phyloP scores from a whole-genome alignment of 1,284 basidiomycete genomes.

The Calocybe gambosa region DNA sequence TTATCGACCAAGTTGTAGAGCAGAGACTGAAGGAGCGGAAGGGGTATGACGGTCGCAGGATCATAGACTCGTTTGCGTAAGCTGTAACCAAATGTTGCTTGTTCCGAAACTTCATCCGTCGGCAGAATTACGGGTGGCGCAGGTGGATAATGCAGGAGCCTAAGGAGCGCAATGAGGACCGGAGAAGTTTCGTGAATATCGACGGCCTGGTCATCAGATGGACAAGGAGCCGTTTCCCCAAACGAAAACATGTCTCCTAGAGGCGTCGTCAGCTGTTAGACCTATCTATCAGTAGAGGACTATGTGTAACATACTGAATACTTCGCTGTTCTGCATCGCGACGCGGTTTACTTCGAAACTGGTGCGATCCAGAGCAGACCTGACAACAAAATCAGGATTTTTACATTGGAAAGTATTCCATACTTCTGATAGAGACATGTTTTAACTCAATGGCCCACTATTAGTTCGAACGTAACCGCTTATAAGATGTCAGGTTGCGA shows the following conservation, averaged over 20 bases:
- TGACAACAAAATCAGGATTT: slow-evolving; percentile 46
- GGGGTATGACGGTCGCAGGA: slow-evolving; percentile 44
- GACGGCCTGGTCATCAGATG: slow-evolving; percentile 27
- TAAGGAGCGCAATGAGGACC: slow-evolving; percentile 42
- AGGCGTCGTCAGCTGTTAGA: slow-evolving; percentile 6
- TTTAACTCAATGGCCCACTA: not conserved
- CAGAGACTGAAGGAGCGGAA: slow-evolving; percentile 47
- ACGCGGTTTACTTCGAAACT: slow-evolving; percentile 41
- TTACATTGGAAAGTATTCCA: slow-evolving; percentile 33
- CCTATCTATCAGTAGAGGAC: slow-evolving; percentile 1
- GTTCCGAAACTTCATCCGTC: slow-evolving; percentile 12
- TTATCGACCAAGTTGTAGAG: slow-evolving; percentile 57
- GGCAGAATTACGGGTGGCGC: slow-evolving; percentile 28
- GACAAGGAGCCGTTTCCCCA: slow-evolving; percentile 31
- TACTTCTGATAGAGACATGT: slow-evolving; percentile 11
- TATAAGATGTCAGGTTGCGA: not conserved
- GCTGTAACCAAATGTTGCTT: slow-evolving; percentile 19
- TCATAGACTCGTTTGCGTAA: slow-evolving; percentile 30
- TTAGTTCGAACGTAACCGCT: not conserved
- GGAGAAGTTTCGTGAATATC: slow-evolving; percentile 47
- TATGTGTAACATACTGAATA: slow-evolving; percentile 45
- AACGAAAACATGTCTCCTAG: slow-evolving; percentile 59
- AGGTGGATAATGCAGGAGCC: slow-evolving; percentile 46
- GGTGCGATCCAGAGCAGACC: slow-evolving; percentile 42
- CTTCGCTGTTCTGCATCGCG: slow-evolving; percentile 44